Conservation (phyloP, 2,329 filamentous ascomycete species). For the Arthroderma sp. region DNA sequence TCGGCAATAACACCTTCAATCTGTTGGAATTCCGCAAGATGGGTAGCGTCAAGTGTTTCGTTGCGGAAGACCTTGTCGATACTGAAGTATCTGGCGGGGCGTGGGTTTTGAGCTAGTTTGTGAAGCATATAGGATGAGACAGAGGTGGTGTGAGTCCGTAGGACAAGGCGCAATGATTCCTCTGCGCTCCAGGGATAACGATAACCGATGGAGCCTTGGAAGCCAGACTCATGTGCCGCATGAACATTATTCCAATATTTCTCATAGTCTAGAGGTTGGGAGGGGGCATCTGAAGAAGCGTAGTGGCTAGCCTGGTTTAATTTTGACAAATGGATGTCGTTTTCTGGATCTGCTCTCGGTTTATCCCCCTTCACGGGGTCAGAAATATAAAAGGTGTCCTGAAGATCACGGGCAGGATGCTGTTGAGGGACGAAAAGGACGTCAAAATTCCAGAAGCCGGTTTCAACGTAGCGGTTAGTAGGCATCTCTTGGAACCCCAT, state of each 20-base stretch:
- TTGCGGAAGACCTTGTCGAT: constrained; percentile 98
- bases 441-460: constrained; percentile 98
- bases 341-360: constrained; percentile 45
- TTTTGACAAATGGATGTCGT: constrained; percentile 28
- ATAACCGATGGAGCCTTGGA: constrained; percentile 92
- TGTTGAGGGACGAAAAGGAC: constrained; percentile 94
- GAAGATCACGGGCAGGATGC: constrained; percentile 90
- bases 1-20: constrained; percentile 98
- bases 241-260: constrained; percentile 80
- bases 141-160: constrained; percentile 92
- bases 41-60: constrained; percentile 91
- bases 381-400: constrained; percentile 97
- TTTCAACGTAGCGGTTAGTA: constrained; percentile 84
- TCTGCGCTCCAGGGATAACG: constrained; percentile 85
- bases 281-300: constrained; percentile 34
- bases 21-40: constrained; percentile 96
- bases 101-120: constrained; percentile 70
- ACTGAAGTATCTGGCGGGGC: constrained; percentile 90
- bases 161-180: constrained; percentile 73
- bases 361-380: constrained; percentile 67
- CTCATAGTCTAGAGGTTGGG: constrained; percentile 54
- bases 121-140: constrained; percentile 84
- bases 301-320: constrained; percentile 32
- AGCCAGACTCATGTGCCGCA: constrained; percentile 78
- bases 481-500: constrained; percentile 99